phyloP scores from a whole-genome alignment of 148 eudicot genomes.

The Heliamphora exappendiculata region DNA sequence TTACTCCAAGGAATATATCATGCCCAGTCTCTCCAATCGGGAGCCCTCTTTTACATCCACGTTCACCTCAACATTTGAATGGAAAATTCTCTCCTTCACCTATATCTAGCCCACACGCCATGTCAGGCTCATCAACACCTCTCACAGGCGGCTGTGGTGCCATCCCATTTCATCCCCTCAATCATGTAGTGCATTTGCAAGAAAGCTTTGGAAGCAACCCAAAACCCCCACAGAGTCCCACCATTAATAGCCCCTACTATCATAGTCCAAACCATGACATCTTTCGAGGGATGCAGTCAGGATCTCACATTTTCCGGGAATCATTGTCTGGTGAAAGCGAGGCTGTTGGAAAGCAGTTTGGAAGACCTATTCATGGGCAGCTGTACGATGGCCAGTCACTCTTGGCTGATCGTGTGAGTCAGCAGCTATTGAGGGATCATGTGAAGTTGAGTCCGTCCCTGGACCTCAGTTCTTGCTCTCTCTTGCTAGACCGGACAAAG shows the following conservation, averaged over 20 bases:
- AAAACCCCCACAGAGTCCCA: conserved; percentile 46
- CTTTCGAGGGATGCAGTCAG: conserved; percentile 50
- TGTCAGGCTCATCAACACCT: conserved; percentile 90
- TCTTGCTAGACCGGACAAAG: conserved; percentile 30
- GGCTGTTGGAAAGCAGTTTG: conserved; percentile 37
- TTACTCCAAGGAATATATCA: conserved; percentile 66
- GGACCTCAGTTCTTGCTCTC: conserved; percentile 49
- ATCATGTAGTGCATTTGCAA: conserved; percentile 48
- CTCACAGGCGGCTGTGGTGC: conserved; percentile 60
- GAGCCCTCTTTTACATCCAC: conserved; percentile 73
- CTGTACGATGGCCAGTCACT: conserved; percentile 50
- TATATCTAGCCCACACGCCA: conserved; percentile 74
- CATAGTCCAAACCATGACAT: conserved; percentile 52
- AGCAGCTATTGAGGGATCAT: conserved; percentile 67
- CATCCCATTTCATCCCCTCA: conserved; percentile 53
- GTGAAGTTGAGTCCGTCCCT: conserved; percentile 46
- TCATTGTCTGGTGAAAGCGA: conserved; percentile 34
- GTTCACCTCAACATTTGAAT: conserved; percentile 68
- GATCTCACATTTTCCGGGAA: conserved; percentile 43
- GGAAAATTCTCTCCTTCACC: conserved; percentile 88
- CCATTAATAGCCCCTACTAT: conserved; percentile 43
- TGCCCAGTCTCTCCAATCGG: conserved; percentile 97
- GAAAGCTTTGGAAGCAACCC: conserved; percentile 48
- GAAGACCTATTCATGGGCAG: conserved; percentile 37
- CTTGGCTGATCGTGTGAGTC: conserved; percentile 70